Evolutionary conservation across 331 rosid genomes (phyloP).

Genomic region (Cydonia oblonga): DNA sequence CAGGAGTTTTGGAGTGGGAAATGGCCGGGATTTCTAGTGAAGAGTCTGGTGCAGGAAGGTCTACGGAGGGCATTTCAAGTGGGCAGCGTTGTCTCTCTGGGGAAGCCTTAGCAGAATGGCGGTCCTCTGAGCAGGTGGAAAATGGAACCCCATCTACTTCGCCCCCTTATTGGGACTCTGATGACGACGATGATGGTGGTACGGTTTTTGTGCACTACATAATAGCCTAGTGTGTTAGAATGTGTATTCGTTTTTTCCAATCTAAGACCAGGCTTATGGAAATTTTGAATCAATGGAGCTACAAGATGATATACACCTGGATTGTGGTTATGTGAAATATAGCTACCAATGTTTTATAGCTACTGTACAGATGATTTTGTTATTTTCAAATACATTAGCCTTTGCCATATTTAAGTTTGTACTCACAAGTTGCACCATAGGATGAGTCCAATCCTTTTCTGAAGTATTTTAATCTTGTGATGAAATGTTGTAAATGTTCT

Average conservation of each 20-base stretch:
- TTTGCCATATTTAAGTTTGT: too few relatives aligned
- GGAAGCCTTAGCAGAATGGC: slow-evolving; percentile 87
- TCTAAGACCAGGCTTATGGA: neutral
- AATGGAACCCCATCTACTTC: slow-evolving; percentile 87
- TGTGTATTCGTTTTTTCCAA: neutral
- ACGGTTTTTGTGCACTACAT: slow-evolving; percentile 1
- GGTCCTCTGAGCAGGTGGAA: slow-evolving; percentile 93
- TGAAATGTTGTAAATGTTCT: too few relatives aligned
- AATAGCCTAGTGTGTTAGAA: neutral
- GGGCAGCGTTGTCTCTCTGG: slow-evolving; percentile 73
- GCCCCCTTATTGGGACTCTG: slow-evolving; percentile 89
- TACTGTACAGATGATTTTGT: neutral
- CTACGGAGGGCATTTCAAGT: slow-evolving; percentile 64
- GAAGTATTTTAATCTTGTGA: too few relatives aligned
- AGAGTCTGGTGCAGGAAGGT: slow-evolving; percentile 70
- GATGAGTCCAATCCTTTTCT: too few relatives aligned
- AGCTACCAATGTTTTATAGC: neutral
- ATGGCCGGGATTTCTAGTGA: slow-evolving; percentile 80
- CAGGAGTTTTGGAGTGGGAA: slow-evolving; percentile 27
- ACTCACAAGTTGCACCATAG: too few relatives aligned
- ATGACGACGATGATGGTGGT: slow-evolving; percentile 79
- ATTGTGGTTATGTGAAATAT: neutral
- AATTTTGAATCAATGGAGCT: neutral
- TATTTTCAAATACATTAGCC: neutral
- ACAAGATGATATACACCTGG: neutral